Percentiles rank a stretch among this genome's conserved stretches.
These are phyloP conservation scores for Passiflora organensis DNA, from an alignment of 345 rosid species.

Conservation along the genomic window DNA sequence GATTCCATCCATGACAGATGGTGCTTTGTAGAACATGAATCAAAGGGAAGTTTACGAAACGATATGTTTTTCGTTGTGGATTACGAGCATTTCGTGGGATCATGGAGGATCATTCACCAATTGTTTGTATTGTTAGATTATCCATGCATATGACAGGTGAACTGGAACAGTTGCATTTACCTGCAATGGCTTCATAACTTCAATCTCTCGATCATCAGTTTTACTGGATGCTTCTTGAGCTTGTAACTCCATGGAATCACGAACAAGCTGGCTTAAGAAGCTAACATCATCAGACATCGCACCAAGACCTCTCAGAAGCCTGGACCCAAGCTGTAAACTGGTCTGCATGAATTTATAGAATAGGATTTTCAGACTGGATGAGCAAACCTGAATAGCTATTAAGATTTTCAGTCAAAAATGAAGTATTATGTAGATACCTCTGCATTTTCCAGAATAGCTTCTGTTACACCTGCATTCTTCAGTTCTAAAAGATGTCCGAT, in stretches of 20 bases:
- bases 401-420: neutral
- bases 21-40: neutral
- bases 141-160: too few relatives aligned
- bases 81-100: neutral
- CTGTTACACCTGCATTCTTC: conserved; percentile 90
- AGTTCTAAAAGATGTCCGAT: conserved; percentile 75
- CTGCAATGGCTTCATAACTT: conserved; percentile 53
- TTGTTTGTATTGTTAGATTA: neutral
- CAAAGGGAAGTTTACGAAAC: too few relatives aligned
- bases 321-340: conserved; percentile 88
- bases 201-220: conserved; percentile 32
- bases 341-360: conserved; percentile 45
- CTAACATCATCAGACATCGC: conserved; percentile 97
- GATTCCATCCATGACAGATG: too few relatives aligned
- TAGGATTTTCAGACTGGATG: conserved; percentile 1
- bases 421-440: too few relatives aligned
- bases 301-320: conserved; percentile 81
- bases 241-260: conserved; percentile 84
- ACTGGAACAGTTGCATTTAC: conserved; percentile 13
- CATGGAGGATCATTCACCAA: neutral
- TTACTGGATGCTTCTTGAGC: conserved; percentile 52
- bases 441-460: conserved; percentile 81
- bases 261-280: conserved; percentile 60
- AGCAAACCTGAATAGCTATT: conserved; percentile 2
- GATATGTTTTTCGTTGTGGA: neutral